phyloP scores from a whole-genome alignment of 2,329 filamentous ascomycete species.

The Echinosphaeria canescens region DNA sequence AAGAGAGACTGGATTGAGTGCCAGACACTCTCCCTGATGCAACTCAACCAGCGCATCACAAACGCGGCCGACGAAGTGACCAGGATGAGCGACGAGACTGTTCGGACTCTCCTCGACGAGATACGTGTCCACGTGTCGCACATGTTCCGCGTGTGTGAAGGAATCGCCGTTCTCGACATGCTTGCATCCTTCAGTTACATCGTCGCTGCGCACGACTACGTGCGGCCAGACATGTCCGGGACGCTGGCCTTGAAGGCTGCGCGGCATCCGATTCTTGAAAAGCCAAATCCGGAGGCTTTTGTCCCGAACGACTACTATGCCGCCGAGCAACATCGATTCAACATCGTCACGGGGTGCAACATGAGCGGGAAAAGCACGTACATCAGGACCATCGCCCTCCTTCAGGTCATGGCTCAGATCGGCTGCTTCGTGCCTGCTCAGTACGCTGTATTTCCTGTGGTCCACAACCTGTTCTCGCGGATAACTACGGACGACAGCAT shows the following conservation, averaged over 20 bases:
- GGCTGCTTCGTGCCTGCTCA: constrained; percentile 77
- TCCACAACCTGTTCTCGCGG: constrained; percentile 69
- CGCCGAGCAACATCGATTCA: constrained; percentile 60
- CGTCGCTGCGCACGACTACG: constrained; percentile 43
- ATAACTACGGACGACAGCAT: constrained; percentile 75
- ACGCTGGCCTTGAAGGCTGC: constrained; percentile 43
- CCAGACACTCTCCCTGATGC: constrained; percentile 66
- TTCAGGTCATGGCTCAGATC: constrained; percentile 85
- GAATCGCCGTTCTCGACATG: constrained; percentile 76
- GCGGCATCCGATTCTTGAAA: constrained; percentile 48
- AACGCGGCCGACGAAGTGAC: constrained; percentile 73
- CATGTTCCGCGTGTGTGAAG: constrained; percentile 71
- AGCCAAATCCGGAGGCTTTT: constrained; percentile 43
- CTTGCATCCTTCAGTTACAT: constrained; percentile 56
- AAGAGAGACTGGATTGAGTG: constrained; percentile 68
- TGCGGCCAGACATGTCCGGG: constrained; percentile 37
- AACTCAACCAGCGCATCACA: constrained; percentile 56
- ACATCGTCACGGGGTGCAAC: constrained; percentile 89
- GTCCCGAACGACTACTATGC: constrained; percentile 85
- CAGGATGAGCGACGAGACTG: constrained; percentile 56
- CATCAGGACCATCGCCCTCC: constrained; percentile 64
- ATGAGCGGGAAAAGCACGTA: constrained; percentile 98
- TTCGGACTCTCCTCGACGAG: constrained; percentile 49
- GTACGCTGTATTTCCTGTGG: constrained; percentile 62
- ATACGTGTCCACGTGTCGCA: constrained; percentile 49